Evolutionary conservation across 257 asterid species (phyloP), one percentile per base, ranked within the genome.

Genomic region (Scutellaria barbata): DNA sequence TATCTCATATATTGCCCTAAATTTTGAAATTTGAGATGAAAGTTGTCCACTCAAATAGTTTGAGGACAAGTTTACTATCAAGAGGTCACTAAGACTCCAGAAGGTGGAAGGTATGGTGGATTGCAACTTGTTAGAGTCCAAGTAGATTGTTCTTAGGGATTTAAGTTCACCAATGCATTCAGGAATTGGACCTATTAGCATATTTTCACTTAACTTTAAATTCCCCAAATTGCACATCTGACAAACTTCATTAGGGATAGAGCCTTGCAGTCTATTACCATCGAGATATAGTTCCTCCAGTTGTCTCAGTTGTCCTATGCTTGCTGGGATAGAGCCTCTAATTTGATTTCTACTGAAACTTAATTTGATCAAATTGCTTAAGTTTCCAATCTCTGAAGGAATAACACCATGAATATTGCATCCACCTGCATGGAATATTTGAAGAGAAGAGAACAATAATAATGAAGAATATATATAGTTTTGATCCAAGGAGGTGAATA

Each of bases 311-410:
- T 63, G 20, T 5, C 82, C 82, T 11, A 80, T 10, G 16, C 67
- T 30, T 6, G 47, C 20, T 30, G 82, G 82, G 16, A 77, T 74
- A 17, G 13, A 8, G 3, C 80, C 82, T 5, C 76, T 53, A 17
- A 81, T 10, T 18, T 51, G 12, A 33, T 77, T 80, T 20, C 5
- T 9, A 10, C 5, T 2, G 4, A 77, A 12, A 42, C 10, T 1
- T n/a, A 81, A 10, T 9, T 3, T 2, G 14, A 10, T 35, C 62
- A 77, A 11, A 25, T 56, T 35, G 10, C 52, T 58, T 39, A 73
- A 45, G 41, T 81, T 73, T 30, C 80, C 82, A 25, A 81, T 77
- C 13, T 45, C 70, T 3, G 59, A 18, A 48, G 81, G 81, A 66
- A 80, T 75, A 9, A 14, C 51, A 3, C 75, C 81, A 3, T 7